Evolutionary conservation across 2,329 filamentous ascomycete genomes (phyloP), one percentile per base, ranked within the genome.

Genomic region (Arachnomyces sp.): DNA sequence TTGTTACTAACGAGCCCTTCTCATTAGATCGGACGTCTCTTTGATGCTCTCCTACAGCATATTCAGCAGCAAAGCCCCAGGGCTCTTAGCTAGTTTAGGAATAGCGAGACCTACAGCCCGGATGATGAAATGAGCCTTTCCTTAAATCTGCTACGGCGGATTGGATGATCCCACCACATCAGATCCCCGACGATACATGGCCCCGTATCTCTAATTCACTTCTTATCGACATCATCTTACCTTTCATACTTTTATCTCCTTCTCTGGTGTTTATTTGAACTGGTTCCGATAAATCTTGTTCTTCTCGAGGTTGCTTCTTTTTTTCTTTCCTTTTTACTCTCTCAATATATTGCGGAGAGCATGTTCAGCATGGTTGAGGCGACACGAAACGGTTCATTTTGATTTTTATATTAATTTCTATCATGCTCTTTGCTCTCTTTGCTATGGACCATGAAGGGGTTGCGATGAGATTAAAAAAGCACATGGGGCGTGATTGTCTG

Each of bases 41-140:
- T 67, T 37, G 63, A 67, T 51, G 63, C 64, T 34, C 61, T 68
- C 43, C 58, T 67, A 39, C 63, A 65, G 45, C 65, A 68, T 42
- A 67, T 68, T 39, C 65, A 68, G 44, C 64, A 67, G 44, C 65
- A 67, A 51, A 74, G 70, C 57, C 71, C 71, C 35, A 57, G 64
- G 39, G 56, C 58, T 21, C 45, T 62, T 34, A 44, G 60, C 31
- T 62, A 56, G 47, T 25, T 25, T 5, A 25, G 46, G 47, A 45
- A 38, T 46, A 18, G 42, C 38, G 35, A 37, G 41, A 37, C 38
- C 36, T 45, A 12, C 13, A 7, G n/a, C 39, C 28, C 12, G 38
- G 16, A 18, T 34, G 36, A 37, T 33, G 38, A n/a, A n/a, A 28
- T 7, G 21, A 40, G 44, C 43, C 39, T 45, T 47, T 36, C n/a